Conservation (phyloP, 345 rosid species). For the Eucalyptus victrix region DNA sequence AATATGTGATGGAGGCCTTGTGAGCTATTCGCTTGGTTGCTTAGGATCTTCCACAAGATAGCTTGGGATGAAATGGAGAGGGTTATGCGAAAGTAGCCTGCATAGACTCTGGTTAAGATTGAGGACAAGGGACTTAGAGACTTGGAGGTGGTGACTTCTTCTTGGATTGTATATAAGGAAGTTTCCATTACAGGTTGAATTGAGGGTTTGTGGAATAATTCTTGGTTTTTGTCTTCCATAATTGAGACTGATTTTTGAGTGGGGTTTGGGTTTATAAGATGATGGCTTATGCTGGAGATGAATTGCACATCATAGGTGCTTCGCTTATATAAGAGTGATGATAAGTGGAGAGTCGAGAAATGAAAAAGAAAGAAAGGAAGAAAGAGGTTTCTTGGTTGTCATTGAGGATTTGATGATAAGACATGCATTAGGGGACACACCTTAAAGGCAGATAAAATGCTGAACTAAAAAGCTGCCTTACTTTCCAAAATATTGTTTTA, state of each 20-base stretch:
- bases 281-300: not conserved
- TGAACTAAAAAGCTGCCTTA: not conserved
- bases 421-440: not conserved
- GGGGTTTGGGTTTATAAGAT: not conserved
- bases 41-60: slow-evolving; percentile 24
- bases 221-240: not conserved
- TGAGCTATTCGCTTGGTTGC: not conserved
- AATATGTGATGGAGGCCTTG: not conserved
- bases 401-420: not conserved
- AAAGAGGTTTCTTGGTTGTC: not conserved
- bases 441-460: not conserved
- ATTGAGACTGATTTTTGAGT: not conserved
- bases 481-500: not conserved
- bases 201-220: not conserved
- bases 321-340: not conserved
- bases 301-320: not conserved
- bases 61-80: slow-evolving; percentile 24
- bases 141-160: not conserved
- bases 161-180: not conserved
- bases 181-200: not conserved
- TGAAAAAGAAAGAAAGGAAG: not conserved
- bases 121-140: not conserved
- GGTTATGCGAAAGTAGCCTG: slow-evolving; percentile 32
- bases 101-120: slow-evolving; percentile 18
- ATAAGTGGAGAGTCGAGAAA: not conserved